Evolutionary conservation across 306 rosid species (phyloP).

Genomic region (Begonia masoniana): DNA sequence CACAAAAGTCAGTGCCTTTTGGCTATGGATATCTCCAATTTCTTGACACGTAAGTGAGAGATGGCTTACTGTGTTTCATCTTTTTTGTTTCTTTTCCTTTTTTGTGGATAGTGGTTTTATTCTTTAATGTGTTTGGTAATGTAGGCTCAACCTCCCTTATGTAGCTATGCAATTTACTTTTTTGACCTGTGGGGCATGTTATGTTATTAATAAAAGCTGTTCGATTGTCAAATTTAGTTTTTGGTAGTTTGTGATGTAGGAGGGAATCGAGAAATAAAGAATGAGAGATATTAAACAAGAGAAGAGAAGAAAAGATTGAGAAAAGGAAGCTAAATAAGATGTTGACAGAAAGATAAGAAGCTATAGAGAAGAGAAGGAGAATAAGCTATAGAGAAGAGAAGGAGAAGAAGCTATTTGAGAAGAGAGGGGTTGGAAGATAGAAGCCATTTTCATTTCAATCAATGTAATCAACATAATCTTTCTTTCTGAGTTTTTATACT

Average conservation of each 20-base stretch:
- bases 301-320: background rate
- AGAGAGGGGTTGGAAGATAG: no score
- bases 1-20: slow-evolving; percentile 63
- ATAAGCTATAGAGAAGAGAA: no score
- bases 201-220: no score
- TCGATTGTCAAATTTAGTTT: no score
- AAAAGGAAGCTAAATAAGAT: background rate
- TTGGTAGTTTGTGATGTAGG: background rate
- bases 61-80: slow-evolving; percentile 3
- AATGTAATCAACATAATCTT: no score
- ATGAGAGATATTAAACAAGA: background rate
- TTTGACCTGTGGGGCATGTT: background rate
- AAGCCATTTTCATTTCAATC: no score
- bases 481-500: no score
- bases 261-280: background rate
- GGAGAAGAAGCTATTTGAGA: no score
- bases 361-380: no score
- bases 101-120: no score
- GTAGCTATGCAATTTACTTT: background rate
- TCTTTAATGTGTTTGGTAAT: background rate
- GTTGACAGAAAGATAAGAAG: no score
- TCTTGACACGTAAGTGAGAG: slow-evolving; percentile 67
- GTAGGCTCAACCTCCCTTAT: background rate
- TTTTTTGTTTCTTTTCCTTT: background rate
- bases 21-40: slow-evolving; percentile 88